Conservation (phyloP, 805 yeast species). For the Cyberlindnera euphorbiiphila region DNA sequence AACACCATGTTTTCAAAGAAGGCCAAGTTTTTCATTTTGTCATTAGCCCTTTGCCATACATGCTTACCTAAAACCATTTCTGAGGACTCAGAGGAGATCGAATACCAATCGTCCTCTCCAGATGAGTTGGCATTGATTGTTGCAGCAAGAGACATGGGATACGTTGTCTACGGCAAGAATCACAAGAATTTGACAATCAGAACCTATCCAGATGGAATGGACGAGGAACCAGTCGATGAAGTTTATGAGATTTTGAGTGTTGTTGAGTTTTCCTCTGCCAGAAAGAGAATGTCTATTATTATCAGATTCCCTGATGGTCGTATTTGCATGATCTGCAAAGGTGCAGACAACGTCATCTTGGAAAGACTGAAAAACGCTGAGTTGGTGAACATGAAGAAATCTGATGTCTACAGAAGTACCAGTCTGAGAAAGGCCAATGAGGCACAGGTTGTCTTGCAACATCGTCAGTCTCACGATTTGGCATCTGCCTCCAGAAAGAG, state of each 20-base stretch:
- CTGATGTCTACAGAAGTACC: slow-evolving; percentile 56
- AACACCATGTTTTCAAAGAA: slow-evolving; percentile 61
- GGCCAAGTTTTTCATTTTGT: slow-evolving; percentile 74
- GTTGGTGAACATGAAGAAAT: slow-evolving; percentile 58
- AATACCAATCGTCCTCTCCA: slow-evolving; percentile 93
- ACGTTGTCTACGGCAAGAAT: slow-evolving; percentile 68
- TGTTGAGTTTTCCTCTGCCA: slow-evolving; percentile 79
- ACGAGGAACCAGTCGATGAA: slow-evolving; percentile 57
- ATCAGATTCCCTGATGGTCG: slow-evolving; percentile 73
- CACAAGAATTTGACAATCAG: slow-evolving; percentile 60
- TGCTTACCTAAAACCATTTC: slow-evolving; percentile 67
- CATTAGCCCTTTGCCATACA: slow-evolving; percentile 84
- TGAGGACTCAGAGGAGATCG: slow-evolving; percentile 44
- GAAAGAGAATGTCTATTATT: slow-evolving; percentile 94
- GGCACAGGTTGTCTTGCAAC: slow-evolving; percentile 67
- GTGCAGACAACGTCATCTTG: slow-evolving; percentile 89
- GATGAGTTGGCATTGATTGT: slow-evolving; percentile 91
- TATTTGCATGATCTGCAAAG: slow-evolving; percentile 81
- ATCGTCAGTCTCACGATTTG: slow-evolving; percentile 44
- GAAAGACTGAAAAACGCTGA: slow-evolving; percentile 61
- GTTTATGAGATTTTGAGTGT: slow-evolving; percentile 71
- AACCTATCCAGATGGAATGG: slow-evolving; percentile 81
- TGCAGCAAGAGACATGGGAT: slow-evolving; percentile 96
- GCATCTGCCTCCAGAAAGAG: slow-evolving; percentile 31
- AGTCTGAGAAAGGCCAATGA: slow-evolving; percentile 68